Evolutionary conservation across 2,329 filamentous ascomycete species (phyloP).

Genomic region (Emmonsia crescens): DNA sequence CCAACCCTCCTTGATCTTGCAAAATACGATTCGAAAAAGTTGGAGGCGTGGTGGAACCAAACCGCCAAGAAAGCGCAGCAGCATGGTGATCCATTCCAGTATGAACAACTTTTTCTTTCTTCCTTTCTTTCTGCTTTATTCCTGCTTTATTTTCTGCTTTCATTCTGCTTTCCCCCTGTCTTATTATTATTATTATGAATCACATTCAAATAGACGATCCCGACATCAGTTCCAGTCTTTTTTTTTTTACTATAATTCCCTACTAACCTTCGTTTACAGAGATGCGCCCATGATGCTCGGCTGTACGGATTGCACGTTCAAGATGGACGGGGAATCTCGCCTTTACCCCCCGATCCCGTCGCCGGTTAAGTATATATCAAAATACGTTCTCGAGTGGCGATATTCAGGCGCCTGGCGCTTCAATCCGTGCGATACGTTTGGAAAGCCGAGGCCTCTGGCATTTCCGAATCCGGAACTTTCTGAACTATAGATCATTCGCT

Average conservation of each 20-base stretch:
- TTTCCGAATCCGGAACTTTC: constrained; percentile 5
- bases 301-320: constrained; percentile 16
- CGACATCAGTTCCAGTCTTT: not conserved
- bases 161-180: not conserved
- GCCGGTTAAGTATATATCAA: constrained; percentile 6
- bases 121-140: not conserved
- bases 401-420: constrained; percentile 9
- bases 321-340: constrained; percentile 9
- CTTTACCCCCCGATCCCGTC: constrained; percentile 6
- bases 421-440: constrained; percentile 10
- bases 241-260: not conserved
- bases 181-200: not conserved
- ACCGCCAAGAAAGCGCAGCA: constrained; percentile 11
- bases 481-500: not conserved
- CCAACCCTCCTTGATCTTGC: constrained; percentile 13
- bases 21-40: constrained; percentile 12
- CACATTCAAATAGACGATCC: no score
- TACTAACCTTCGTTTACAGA: constrained; percentile 9
- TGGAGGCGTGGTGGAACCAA: constrained; percentile 14
- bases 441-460: constrained; percentile 8
- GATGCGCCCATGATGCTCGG: constrained; percentile 13
- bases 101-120: not conserved
- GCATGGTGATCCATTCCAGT: constrained; percentile 4
- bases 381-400: constrained; percentile 7
- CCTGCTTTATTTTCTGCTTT: not conserved